phyloP scores from a whole-genome alignment of 208 protist genomes.

The Trypanosoma caninum region DNA sequence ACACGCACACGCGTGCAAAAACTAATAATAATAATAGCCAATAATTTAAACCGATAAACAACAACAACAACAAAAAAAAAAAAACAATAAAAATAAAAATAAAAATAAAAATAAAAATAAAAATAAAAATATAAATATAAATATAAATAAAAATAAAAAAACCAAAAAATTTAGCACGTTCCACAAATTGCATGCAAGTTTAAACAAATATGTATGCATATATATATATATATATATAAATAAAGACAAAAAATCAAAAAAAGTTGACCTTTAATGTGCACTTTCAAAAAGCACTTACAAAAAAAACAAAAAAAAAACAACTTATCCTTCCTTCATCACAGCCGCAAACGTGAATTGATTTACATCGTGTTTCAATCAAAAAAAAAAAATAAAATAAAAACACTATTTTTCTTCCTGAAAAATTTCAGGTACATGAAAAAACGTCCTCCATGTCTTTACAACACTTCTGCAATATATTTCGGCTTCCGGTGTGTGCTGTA shows the following conservation, averaged over 20 bases:
- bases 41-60: background rate
- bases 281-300: too few species aligned
- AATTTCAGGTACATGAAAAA: slow-evolving; percentile 14
- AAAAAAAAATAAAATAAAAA: background rate
- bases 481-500: background rate
- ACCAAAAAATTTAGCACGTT: too few species aligned
- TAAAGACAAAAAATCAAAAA: too few species aligned
- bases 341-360: too few species aligned
- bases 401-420: background rate
- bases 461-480: background rate
- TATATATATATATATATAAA: too few species aligned
- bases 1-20: background rate
- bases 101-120: background rate
- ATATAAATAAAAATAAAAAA: background rate
- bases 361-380: background rate
- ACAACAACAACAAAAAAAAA: background rate
- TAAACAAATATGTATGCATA: too few species aligned
- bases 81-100: background rate
- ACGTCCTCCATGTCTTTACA: slow-evolving; percentile 22
- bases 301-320: too few species aligned
- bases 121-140: background rate
- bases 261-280: too few species aligned
- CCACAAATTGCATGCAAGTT: background rate
- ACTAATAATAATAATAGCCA: background rate
- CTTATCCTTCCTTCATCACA: too few species aligned